Percentiles rank a stretch among this genome's conserved stretches.
Conservation (phyloP, 179 eudicot genomes). For the Beta lomatogona region DNA sequence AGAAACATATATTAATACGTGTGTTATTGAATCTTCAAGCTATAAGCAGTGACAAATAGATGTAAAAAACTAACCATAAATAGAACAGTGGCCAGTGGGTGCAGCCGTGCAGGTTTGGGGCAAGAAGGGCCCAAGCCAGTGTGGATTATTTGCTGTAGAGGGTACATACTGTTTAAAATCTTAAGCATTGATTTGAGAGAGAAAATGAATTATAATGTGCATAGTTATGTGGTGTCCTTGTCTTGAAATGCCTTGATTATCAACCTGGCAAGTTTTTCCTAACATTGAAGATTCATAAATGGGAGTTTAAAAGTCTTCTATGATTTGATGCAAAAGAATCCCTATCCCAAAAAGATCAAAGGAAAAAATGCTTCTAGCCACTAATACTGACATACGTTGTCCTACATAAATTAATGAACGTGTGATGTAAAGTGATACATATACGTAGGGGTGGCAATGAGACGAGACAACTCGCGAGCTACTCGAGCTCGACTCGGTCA, state of each 20-base stretch:
- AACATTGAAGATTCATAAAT: neutral
- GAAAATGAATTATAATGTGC: neutral
- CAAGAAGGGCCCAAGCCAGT: constrained; percentile 13
- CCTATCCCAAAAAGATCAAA: neutral
- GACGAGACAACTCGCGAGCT: no score
- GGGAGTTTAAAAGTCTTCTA: neutral
- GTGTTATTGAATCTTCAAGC: neutral
- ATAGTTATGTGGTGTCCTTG: neutral
- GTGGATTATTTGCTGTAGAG: neutral
- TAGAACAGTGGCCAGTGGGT: neutral
- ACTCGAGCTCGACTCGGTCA: no score
- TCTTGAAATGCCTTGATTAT: neutral
- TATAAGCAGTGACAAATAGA: neutral
- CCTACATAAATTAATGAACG: neutral
- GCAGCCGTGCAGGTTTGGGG: neutral
- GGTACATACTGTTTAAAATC: constrained; percentile 7
- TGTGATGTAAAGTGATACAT: neutral
- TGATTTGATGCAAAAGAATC: neutral
- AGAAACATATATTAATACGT: neutral
- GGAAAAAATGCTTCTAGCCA: neutral
- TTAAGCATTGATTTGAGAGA: neutral
- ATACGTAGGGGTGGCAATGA: no score
- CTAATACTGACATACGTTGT: neutral
- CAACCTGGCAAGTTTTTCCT: neutral
- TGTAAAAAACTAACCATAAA: neutral